Base-by-base conservation (phyloP, 1,284 basidiomycete species). In the Puccinia coronata region DNA sequence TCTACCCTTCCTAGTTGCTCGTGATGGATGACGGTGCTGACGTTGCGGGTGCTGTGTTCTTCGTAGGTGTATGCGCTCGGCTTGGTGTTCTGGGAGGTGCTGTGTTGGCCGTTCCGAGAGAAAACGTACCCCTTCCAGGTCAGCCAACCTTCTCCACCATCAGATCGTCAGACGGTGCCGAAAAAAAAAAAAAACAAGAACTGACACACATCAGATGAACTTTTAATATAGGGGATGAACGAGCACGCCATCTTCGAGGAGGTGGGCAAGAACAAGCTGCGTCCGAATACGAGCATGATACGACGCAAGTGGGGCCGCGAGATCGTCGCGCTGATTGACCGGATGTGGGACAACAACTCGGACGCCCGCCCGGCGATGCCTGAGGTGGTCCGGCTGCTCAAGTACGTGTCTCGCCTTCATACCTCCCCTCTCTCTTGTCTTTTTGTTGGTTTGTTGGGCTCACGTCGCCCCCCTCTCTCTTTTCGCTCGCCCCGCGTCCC, bases 31-130 rank as follows among this genome's bases (percentile, higher is more conserved):
- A 1, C 43, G 9, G 18, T 18, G 28, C 16, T 77, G n/a, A n/a
- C n/a, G n/a, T 77, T 65, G 14, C 16, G 4, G 11, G 11, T 53
- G 11, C 16, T 53, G 16, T n/a, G 23, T n/a, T n/a, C n/a, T n/a
- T n/a, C n/a, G 5, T 57, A 80, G 78, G 96, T 98, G 25, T 99
- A 97, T 88, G 95, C 94, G 0, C 94, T 93, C 83, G 96, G 91
- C 0, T 92, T 98, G 90, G 97, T 99, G 28, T 99, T 91, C 85
- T 99, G 96, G 96, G 96, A 99, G 87, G 94, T 95, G 88, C 89
- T 99, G 31, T 94, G 96, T 86, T 96, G 94, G 94, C 92, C 95
- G 86, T 85, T 90, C 71, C 89, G 89, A 20, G 91, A 90, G 82
- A 94, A 96, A 89, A 95, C 93, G 87, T 99, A 95, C 86, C 97